Conservation (phyloP, 768 basidiomycete species). For the Mycena capillaripes region DNA sequence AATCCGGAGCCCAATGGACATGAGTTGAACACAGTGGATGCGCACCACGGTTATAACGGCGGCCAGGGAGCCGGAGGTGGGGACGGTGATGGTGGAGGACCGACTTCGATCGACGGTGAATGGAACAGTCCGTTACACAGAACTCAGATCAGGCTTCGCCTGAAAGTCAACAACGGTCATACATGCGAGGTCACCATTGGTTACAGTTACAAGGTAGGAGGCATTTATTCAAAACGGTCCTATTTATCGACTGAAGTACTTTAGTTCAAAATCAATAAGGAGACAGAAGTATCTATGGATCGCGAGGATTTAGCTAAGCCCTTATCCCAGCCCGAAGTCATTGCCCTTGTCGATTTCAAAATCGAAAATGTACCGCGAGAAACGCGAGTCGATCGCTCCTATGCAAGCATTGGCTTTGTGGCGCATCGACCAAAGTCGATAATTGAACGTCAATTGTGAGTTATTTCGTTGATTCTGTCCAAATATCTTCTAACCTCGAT, state of each 20-base stretch:
- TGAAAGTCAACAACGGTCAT: not conserved
- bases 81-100: not conserved
- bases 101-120: not conserved
- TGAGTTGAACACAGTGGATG: no score
- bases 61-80: not conserved
- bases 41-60: no score
- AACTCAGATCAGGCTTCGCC: not conserved
- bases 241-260: not conserved
- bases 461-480: not conserved
- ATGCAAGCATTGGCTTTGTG: slow-evolving; percentile 1
- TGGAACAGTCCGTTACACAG: slow-evolving; percentile 10
- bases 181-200: not conserved
- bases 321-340: slow-evolving; percentile 10
- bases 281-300: not conserved
- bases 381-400: no score
- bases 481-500: not conserved
- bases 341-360: slow-evolving; percentile 2
- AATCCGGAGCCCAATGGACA: no score
- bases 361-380: no score
- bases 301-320: not conserved
- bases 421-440: slow-evolving; percentile 11
- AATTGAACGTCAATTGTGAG: not conserved
- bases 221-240: no score
- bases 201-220: no score
- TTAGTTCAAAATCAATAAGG: not conserved